Conservation (phyloP, 164 flowering plant genomes). For the Cinnamomum micranthum region DNA sequence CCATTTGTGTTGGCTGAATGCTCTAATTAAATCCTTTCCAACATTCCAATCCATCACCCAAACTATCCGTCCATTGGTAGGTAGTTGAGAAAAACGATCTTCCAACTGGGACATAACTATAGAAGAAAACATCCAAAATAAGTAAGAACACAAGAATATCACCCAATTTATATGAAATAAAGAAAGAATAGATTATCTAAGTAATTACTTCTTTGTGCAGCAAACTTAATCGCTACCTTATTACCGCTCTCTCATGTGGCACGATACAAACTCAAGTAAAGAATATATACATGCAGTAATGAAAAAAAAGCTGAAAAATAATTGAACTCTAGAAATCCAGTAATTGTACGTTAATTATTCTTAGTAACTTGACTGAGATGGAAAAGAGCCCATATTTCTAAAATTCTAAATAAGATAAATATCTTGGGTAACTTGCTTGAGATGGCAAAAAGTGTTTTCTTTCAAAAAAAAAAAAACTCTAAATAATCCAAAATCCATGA, state of each 20-base stretch:
- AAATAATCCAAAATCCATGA: no score
- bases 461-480: no score
- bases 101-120: conserved; percentile 44
- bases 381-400: no score
- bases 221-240: conserved; percentile 57
- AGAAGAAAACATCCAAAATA: neutral
- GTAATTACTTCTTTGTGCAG: conserved; percentile 32
- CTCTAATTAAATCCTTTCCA: conserved; percentile 80
- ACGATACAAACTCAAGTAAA: neutral
- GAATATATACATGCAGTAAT: neutral
- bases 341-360: no score
- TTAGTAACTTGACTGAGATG: no score
- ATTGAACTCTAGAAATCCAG: no score
- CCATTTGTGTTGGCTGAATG: conserved; percentile 83
- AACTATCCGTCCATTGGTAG: conserved; percentile 26
- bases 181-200: neutral
- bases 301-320: neutral
- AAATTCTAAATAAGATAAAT: no score
- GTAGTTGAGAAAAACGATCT: conserved; percentile 52
- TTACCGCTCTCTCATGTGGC: conserved; percentile 44
- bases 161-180: neutral
- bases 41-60: conserved; percentile 62
- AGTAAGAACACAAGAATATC: neutral
- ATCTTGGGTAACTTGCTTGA: no score
- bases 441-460: no score